Evolutionary conservation across 73 alveolate species (phyloP), one percentile per base, ranked within the genome.

Genomic region (Blepharisma stoltei): DNA sequence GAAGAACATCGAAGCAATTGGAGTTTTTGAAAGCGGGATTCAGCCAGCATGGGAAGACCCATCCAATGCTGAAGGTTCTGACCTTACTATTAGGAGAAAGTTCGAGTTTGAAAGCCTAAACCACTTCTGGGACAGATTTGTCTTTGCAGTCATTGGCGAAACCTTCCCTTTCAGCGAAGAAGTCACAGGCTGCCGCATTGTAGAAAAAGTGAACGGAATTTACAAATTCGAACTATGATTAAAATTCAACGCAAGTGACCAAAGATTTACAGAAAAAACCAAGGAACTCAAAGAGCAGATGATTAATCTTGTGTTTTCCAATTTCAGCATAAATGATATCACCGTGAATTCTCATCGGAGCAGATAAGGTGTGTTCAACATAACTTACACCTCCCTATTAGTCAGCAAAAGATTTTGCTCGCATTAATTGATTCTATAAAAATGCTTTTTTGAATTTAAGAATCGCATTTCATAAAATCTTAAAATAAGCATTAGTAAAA

Each of bases 21-120:
- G 79, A 14, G 20, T 69, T 9, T 69, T 69, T 5, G 65, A 23
- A 37, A 69, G 27, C 20, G 81, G 81, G 5, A 43, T 69, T 7
- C 11, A 69, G 27, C 79, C 79, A n/a, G 79, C 79, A 7, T 69
- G 79, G 79, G 79, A 69, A 69, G 79, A 69, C 27, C 54, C 11
- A 38, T 0, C 4, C 32, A 69, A 69, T 44, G 79, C 21, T 7
- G 27, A 46, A 69, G 79, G 79, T 5, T 69, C 75, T 69, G 79
- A 69, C 38, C 25, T 69, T 0, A 9, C 14, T 44, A n/a, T 69
- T 69, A 25, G 65, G 21, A 52, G 3, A 52, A n/a, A 52, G 23
- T n/a, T 20, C 3, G 55, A 44, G 4, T 44, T 11, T 69, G 14
- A 69, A 38, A 46, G 65, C 11, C 23, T 69, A 9, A 69, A 46